Conservation (phyloP, 305 asterid species). For the Caryopteris hybrid region DNA sequence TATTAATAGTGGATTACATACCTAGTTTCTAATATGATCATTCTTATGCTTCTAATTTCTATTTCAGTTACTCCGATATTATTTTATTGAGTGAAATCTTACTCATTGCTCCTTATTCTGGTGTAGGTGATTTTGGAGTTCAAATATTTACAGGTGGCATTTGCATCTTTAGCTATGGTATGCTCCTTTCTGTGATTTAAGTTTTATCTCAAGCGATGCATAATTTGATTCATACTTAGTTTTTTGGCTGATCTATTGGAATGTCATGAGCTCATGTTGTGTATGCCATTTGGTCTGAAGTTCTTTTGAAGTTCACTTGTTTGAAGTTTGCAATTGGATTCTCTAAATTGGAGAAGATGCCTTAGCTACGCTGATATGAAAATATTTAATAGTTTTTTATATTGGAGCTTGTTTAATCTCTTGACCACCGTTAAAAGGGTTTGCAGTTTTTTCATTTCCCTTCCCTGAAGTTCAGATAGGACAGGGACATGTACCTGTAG, state of each 20-base stretch:
- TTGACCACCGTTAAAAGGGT: no score
- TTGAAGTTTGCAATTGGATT: neutral
- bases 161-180: conserved; percentile 29
- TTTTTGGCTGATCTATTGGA: neutral
- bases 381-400: no score
- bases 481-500: no score
- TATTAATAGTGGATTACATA: no score
- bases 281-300: neutral
- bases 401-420: no score
- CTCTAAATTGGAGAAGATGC: no score
- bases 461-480: no score
- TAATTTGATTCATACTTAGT: neutral
- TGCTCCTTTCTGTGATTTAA: neutral
- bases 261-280: neutral
- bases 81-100: neutral
- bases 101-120: neutral
- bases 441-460: no score
- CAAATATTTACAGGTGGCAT: conserved; percentile 4
- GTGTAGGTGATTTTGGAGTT: conserved; percentile 24
- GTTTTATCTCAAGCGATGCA: neutral
- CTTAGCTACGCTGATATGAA: no score
- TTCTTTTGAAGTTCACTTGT: neutral
- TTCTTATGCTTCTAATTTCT: no score
- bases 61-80: no score
- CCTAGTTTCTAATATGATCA: no score